Percentiles rank a stretch among this genome's conserved stretches.
phyloP scores from a whole-genome alignment of 1,284 basidiomycete genomes.

The Kalmanozyma brasiliensis region DNA sequence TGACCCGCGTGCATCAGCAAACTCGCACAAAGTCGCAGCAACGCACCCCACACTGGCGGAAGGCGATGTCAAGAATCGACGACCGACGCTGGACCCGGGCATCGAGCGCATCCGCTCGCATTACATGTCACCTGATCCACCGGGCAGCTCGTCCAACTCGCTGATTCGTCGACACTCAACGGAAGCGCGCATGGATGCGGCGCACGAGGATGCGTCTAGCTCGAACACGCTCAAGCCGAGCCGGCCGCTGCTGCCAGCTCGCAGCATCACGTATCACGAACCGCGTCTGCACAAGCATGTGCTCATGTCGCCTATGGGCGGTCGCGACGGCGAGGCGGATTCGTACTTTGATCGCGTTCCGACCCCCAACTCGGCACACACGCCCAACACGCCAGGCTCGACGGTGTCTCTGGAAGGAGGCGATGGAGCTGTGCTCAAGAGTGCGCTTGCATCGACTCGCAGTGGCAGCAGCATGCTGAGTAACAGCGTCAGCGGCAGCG shows the following conservation, averaged over 20 bases:
- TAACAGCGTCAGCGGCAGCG: constrained; percentile 16
- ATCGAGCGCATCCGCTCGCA: constrained; percentile 33
- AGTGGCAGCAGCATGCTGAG: constrained; percentile 14
- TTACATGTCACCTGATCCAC: constrained; percentile 62
- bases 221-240: constrained; percentile 16
- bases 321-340: constrained; percentile 34
- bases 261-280: constrained; percentile 65
- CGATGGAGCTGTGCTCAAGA: constrained; percentile 71
- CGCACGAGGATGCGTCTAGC: constrained; percentile 16
- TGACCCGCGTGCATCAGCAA: constrained; percentile 5
- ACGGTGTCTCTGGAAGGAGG: constrained; percentile 70
- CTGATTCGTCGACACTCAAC: constrained; percentile 61
- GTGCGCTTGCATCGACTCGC: constrained; percentile 58
- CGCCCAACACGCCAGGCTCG: constrained; percentile 68
- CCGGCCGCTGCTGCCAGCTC: constrained; percentile 55
- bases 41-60: neutral
- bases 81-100: constrained; percentile 22
- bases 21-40: neutral
- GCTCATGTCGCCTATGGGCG: constrained; percentile 53
- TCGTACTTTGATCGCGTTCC: constrained; percentile 49
- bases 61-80: constrained; percentile 7
- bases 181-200: constrained; percentile 47
- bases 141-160: constrained; percentile 25
- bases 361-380: constrained; percentile 58
- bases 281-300: constrained; percentile 59